Base-by-base conservation (phyloP, 768 basidiomycete genomes). In the Pulveroboletus sp. region DNA sequence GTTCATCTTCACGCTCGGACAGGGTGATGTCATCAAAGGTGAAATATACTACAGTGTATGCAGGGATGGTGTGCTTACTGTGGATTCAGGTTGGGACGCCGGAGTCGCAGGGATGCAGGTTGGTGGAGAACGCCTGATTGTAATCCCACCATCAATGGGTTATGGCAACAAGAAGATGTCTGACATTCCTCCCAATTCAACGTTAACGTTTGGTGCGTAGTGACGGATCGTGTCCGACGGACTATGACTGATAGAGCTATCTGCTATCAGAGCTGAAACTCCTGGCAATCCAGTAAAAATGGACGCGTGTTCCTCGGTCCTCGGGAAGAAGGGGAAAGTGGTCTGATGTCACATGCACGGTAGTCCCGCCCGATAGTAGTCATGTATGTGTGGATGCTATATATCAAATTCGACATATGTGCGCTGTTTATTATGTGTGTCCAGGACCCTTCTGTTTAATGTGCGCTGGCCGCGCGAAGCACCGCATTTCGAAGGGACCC, bases 21-120 rank as follows among this genome's bases (percentile, higher is more conserved):
- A 79, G 50, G 91, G 90, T 21, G 87, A 95, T 64, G 95, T 98
- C 44, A 97, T 98, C 70, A 91, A 92, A 75, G 89, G 86, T 84
- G 49, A 39, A 72, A 51, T 27, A 37, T 34, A 40, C 36, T 17
- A 17, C 6, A 12, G 53, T 25, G 25, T 20, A 14, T 23, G 14
- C 47, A 27, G 39, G 7, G 17, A 5, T 29, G 16, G 33, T 50
- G 17, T 10, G 34, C 45, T 62, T 12, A 55, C 41, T 33, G 14
- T 44, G 11, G 39, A 16, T 24, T 21, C 49, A 87, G 84, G 88
- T 39, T 97, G 94, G 94, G 95, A 97, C 59, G 74, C 90, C 61
- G 95, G 94, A 34, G 76, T 97, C 47, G 83, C 75, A 25, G 95
- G 95, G 29, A 97, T 98, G 94, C 85, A 90, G 59, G 82, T 86